phyloP scores from a whole-genome alignment of 2,329 filamentous ascomycete species.

The Fusarium sp. region DNA sequence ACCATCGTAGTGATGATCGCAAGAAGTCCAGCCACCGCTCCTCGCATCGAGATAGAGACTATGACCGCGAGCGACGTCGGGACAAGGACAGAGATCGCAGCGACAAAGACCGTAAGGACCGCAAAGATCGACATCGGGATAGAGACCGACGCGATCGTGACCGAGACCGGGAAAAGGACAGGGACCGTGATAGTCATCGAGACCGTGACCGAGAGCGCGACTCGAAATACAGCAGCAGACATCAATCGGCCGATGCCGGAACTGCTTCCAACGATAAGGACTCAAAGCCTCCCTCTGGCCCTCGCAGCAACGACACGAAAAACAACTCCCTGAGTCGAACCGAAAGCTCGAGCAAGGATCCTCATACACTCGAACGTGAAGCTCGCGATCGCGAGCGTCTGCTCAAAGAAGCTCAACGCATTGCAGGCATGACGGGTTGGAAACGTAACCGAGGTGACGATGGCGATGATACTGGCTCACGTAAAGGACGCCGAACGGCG shows the following conservation, averaged over 20 bases:
- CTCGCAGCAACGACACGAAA: slow-evolving; percentile 56
- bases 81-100: slow-evolving; percentile 56
- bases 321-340: slow-evolving; percentile 51
- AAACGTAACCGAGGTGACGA: slow-evolving; percentile 64
- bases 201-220: slow-evolving; percentile 54
- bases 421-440: slow-evolving; percentile 64
- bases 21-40: slow-evolving; percentile 52
- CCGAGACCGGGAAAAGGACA: slow-evolving; percentile 50
- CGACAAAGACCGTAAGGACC: slow-evolving; percentile 55
- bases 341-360: slow-evolving; percentile 45
- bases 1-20: slow-evolving; percentile 58
- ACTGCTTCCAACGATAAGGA: slow-evolving; percentile 53
- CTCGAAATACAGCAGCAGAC: slow-evolving; percentile 51
- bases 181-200: slow-evolving; percentile 49
- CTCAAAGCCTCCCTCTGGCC: slow-evolving; percentile 59
- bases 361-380: slow-evolving; percentile 78
- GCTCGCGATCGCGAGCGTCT: slow-evolving; percentile 74
- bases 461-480: slow-evolving; percentile 55
- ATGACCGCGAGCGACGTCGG: slow-evolving; percentile 56
- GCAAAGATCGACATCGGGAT: slow-evolving; percentile 56
- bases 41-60: slow-evolving; percentile 52
- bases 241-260: slow-evolving; percentile 46
- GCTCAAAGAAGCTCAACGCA: slow-evolving; percentile 75
- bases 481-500: slow-evolving; percentile 56
- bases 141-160: slow-evolving; percentile 52